Percentiles rank a stretch among this genome's conserved stretches.
phyloP scores from a whole-genome alignment of 495 filamentous ascomycete genomes.

The Apiosordaria backusii region DNA sequence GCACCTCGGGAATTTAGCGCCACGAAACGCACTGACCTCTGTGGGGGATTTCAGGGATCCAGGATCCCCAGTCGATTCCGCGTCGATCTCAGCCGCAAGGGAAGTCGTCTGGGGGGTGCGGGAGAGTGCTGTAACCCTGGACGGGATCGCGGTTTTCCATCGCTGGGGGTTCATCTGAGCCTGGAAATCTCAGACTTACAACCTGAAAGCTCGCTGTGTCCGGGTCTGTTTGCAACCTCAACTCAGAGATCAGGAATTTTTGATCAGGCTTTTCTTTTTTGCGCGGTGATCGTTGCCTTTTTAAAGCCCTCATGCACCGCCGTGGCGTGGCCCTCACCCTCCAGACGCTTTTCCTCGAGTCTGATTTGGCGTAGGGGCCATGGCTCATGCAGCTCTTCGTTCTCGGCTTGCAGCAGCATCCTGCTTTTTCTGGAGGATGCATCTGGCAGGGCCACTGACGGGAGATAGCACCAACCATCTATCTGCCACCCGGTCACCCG shows the following conservation, averaged over 20 bases:
- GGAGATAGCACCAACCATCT: not conserved
- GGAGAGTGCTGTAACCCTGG: not conserved
- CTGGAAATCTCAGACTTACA: no score
- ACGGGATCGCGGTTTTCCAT: not conserved
- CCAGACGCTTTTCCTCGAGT: not conserved
- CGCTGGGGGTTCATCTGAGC: not conserved
- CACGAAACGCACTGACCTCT: slow-evolving; percentile 9
- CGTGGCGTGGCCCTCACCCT: no score
- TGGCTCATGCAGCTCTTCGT: not conserved
- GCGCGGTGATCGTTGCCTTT: slow-evolving; percentile 16
- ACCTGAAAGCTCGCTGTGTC: no score
- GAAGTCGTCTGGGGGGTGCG: not conserved
- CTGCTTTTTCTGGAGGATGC: slow-evolving; percentile 3
- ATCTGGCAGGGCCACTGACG: slow-evolving; percentile 1
- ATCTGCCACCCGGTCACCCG: not conserved
- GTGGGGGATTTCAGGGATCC: slow-evolving; percentile 5
- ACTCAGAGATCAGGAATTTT: not conserved
- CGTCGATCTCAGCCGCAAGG: slow-evolving; percentile 17
- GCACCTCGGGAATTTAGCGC: slow-evolving; percentile 10
- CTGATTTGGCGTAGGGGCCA: not conserved
- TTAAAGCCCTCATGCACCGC: not conserved
- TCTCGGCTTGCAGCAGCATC: not conserved
- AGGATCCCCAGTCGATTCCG: not conserved
- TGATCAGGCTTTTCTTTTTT: not conserved
- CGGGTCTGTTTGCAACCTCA: slow-evolving; percentile 1